These are phyloP conservation scores for Truncatella angustata DNA, from an alignment of 2,329 filamentous ascomycete genomes.

Conservation along the genomic window DNA sequence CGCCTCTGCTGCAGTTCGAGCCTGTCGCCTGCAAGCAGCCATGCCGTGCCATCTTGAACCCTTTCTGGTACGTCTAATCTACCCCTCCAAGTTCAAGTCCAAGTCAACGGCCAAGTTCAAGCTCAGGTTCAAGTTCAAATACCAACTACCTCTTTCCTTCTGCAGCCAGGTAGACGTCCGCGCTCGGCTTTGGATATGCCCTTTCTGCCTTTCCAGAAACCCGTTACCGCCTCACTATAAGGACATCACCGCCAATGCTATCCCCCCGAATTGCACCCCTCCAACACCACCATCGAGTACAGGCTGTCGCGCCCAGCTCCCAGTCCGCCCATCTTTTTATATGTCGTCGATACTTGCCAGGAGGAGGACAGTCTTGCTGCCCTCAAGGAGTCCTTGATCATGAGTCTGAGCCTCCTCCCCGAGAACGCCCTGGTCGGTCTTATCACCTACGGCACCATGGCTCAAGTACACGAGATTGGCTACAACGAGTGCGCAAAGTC, in stretches of 20 bases:
- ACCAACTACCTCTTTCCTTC: too few species aligned
- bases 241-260: conserved; percentile 80
- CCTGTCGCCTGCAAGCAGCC: conserved; percentile 95
- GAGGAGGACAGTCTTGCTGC: conserved; percentile 82
- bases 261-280: conserved; percentile 81
- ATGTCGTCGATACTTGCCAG: conserved; percentile 85
- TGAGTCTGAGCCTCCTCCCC: conserved; percentile 79
- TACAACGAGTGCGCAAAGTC: conserved; percentile 98
- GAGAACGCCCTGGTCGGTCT: conserved; percentile 80
- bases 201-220: conserved; percentile 83
- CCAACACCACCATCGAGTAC: conserved; percentile 89
- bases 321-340: conserved; percentile 82
- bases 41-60: conserved; percentile 93
- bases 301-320: conserved; percentile 76
- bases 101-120: too few species aligned
- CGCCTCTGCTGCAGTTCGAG: conserved; percentile 89
- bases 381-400: conserved; percentile 81
- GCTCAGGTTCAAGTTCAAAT: too few species aligned
- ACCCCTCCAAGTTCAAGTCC: too few species aligned
- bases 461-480: conserved; percentile 95
- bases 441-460: conserved; percentile 91
- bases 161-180: conserved; percentile 77
- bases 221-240: conserved; percentile 84
- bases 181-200: conserved; percentile 83
- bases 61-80: conserved; percentile 72